Base-by-base conservation (phyloP, 2,329 filamentous ascomycete species). In the Curvularia sp. region DNA sequence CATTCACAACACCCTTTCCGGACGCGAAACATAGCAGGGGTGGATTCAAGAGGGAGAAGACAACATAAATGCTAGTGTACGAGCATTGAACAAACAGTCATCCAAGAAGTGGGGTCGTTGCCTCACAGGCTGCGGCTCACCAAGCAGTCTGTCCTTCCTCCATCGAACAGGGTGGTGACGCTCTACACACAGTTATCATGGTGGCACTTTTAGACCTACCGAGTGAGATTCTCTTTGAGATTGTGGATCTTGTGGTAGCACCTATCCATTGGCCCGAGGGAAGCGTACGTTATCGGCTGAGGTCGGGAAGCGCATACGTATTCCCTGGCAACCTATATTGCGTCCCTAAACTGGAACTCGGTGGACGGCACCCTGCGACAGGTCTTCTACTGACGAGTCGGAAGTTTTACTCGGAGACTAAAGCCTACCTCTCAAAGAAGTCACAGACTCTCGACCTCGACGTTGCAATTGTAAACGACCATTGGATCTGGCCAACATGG, bases 401-500 rank as follows among this genome's bases (percentile, higher is more conserved):
- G 15, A 53, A 43, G 21, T 9, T 67, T 1, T 54, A 59, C 19
- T 28, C 45, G 2, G 62, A 60, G 39, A 62, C 59, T 10, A 25
- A 27, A 10, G 4, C 32, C 1, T 62, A 57, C 25, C 36, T 61
- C 5, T 46, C 48, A 21, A 60, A 54, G 13, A 51, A 41, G 8
- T 36, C 52, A 1, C 52, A 48, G n/a, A 42, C 21, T 12, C 47
- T 64, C 30, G 36, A 57, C 21, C 13, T 65, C 7, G 63, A 67
- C 23, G 15, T 67, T 6, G 53, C 57, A 7, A 53, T 67, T 23
- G 43, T 67, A 4, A 28, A 64, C 39, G 43, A 58, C 13, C 47
- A 63, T 49, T 67, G 63, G 63, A 57, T 67, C 38, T 65, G 54
- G 59, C 65, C 60, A 19, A 62, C 49, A 9, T 62, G 56, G 57